Percentiles rank a stretch among this genome's conserved stretches.
Evolutionary conservation across 1,284 basidiomycete genomes (phyloP).

Genomic region (Schizophyllum commune): DNA sequence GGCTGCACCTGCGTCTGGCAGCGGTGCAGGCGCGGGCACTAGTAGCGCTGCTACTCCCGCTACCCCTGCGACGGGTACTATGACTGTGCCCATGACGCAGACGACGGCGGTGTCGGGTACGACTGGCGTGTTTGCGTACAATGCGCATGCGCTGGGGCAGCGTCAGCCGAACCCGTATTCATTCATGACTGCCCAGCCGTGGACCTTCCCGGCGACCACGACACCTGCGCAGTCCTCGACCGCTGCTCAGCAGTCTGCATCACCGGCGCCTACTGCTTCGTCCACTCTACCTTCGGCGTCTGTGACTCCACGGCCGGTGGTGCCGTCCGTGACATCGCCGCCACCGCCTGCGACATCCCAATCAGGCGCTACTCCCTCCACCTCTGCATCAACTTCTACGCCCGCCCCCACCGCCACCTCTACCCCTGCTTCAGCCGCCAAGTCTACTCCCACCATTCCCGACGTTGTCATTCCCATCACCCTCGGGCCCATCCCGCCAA

Average conservation of each 20-base stretch:
- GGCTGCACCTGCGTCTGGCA: constrained; percentile 1
- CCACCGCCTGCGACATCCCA: constrained; percentile 19
- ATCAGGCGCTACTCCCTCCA: constrained; percentile 12
- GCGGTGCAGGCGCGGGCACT: background rate
- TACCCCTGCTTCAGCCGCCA: constrained; percentile 6
- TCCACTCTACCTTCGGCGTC: background rate
- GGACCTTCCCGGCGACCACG: background rate
- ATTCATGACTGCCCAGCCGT: background rate
- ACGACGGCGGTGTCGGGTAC: constrained; percentile 2
- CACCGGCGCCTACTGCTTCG: background rate
- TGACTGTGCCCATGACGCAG: constrained; percentile 3
- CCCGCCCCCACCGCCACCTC: constrained; percentile 17
- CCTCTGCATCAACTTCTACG: constrained; percentile 9
- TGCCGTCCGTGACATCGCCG: constrained; percentile 6
- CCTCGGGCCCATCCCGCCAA: constrained; percentile 35
- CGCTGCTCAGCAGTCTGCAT: background rate
- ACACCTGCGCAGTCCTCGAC: background rate
- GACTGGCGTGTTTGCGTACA: constrained; percentile 8
- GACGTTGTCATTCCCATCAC: constrained; percentile 39
- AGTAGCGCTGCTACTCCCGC: background rate
- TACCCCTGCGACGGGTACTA: constrained; percentile 7
- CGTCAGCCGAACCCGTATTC: background rate
- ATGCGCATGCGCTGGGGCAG: background rate
- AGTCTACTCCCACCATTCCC: constrained; percentile 24
- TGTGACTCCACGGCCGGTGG: constrained; percentile 1